These are phyloP conservation scores for Allium cepa DNA, from an alignment of 106 monocot species.

Conservation along the genomic window DNA sequence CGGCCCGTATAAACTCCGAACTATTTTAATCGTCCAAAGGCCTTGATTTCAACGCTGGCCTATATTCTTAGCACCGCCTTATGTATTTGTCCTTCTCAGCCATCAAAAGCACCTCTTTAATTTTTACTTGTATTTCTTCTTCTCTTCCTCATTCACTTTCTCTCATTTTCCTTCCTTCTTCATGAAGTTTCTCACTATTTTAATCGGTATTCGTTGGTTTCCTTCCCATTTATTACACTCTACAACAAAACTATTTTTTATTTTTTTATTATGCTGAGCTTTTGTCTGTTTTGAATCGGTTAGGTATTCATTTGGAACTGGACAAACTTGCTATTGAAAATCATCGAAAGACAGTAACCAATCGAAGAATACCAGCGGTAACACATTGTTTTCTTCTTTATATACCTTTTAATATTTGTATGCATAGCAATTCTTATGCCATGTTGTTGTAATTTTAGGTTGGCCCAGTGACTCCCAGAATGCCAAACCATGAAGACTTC, in stretches of 20 bases:
- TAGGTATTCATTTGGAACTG: not conserved
- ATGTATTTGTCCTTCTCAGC: slow-evolving; percentile 1
- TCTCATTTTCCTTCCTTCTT: not conserved
- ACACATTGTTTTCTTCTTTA: not conserved
- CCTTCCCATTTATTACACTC: not conserved
- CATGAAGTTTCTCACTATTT: not conserved
- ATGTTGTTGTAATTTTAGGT: slow-evolving; percentile 19
- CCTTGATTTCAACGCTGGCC: slow-evolving; percentile 4
- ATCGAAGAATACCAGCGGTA: slow-evolving; percentile 69
- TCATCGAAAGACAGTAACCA: slow-evolving; percentile 24
- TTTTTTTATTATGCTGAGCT: too few relatives aligned
- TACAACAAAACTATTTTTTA: not conserved
- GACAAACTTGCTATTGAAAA: slow-evolving; percentile 57
- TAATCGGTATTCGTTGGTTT: not conserved
- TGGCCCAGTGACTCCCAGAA: slow-evolving; percentile 33
- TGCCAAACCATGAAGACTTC: slow-evolving; percentile 31
- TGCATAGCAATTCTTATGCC: too few relatives aligned
- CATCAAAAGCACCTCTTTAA: not conserved
- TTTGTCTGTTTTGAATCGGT: too few relatives aligned
- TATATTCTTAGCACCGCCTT: slow-evolving; percentile 4
- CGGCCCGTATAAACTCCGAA: not conserved
- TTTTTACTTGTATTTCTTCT: not conserved
- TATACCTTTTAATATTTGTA: too few relatives aligned
- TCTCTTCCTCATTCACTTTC: not conserved
- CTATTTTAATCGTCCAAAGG: not conserved